Conservation (phyloP, 2,329 filamentous ascomycete species). For the Aspergillus eucalypticola region DNA sequence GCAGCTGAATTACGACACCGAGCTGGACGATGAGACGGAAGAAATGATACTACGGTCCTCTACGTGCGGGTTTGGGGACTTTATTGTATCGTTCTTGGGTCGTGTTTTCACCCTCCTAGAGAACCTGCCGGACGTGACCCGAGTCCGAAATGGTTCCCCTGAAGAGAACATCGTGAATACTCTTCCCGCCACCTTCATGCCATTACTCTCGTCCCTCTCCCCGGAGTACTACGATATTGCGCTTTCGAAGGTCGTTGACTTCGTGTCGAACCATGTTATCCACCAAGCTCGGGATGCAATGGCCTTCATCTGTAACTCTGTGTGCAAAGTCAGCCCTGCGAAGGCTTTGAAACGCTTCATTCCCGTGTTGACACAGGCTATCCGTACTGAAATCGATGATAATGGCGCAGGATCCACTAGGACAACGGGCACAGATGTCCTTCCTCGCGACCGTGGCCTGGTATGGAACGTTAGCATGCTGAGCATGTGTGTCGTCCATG, state of each 20-base stretch:
- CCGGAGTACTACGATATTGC: conserved; percentile 91
- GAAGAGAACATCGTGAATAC: conserved; percentile 98
- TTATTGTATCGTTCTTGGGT: conserved; percentile 83
- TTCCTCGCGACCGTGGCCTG: conserved; percentile 86
- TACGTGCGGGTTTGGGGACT: conserved; percentile 90
- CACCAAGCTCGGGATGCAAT: conserved; percentile 96
- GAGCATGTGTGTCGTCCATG: conserved; percentile 97
- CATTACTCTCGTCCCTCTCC: conserved; percentile 85
- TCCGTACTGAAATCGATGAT: conserved; percentile 94
- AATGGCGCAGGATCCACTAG: conserved; percentile 94
- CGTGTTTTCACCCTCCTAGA: conserved; percentile 94
- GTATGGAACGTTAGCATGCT: conserved; percentile 98
- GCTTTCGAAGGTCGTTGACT: conserved; percentile 86
- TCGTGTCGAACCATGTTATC: conserved; percentile 90
- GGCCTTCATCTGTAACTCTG: conserved; percentile 95
- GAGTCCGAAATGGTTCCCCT: conserved; percentile 84
- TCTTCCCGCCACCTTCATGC: conserved; percentile 84
- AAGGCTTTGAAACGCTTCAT: conserved; percentile 90
- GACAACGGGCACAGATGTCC: conserved; percentile 88
- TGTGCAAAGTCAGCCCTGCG: conserved; percentile 93
- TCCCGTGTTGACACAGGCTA: conserved; percentile 85
- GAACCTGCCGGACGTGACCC: conserved; percentile 87
- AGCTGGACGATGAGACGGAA: conserved; percentile 83
- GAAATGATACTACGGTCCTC: conserved; percentile 87
- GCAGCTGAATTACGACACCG: conserved; percentile 78